Evolutionary conservation across 768 basidiomycete species (phyloP).

Genomic region (Mycena polygramma): DNA sequence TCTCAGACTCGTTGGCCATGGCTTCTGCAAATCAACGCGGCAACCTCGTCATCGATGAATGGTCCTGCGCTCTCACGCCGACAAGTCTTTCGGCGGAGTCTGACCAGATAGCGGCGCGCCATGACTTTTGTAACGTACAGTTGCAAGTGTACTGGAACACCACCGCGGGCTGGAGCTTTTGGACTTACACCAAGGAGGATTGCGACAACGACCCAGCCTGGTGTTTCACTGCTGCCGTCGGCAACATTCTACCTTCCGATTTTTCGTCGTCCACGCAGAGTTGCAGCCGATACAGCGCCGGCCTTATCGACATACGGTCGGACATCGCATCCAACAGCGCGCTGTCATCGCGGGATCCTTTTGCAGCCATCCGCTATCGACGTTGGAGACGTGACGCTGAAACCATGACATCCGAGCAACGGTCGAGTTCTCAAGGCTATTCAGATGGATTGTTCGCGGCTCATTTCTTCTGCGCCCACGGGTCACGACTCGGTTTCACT

Average conservation of each 20-base stretch:
- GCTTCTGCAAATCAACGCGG: conserved; percentile 45
- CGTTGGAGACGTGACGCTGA: conserved; percentile 24
- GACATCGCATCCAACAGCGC: not conserved
- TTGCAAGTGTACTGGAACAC: conserved; percentile 67
- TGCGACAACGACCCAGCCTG: conserved; percentile 72
- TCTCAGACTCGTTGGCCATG: conserved; percentile 49
- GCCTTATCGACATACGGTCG: not conserved
- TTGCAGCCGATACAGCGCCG: conserved; percentile 11
- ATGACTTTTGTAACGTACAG: conserved; percentile 69
- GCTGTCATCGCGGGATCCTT: conserved; percentile 35
- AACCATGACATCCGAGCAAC: conserved; percentile 37
- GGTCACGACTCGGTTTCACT: conserved; percentile 69
- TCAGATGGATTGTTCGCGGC: conserved; percentile 70
- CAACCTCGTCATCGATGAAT: conserved; percentile 84
- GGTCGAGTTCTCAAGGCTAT: conserved; percentile 60
- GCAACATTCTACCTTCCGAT: conserved; percentile 64
- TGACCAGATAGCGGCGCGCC: conserved; percentile 59
- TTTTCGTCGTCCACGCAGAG: conserved; percentile 64
- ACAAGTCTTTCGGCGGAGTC: conserved; percentile 63
- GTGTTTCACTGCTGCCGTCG: conserved; percentile 77
- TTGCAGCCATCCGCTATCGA: conserved; percentile 43
- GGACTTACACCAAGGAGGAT: conserved; percentile 76
- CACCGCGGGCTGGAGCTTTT: conserved; percentile 77
- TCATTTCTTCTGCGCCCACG: conserved; percentile 63
- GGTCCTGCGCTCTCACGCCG: conserved; percentile 83